phyloP scores from a whole-genome alignment of 1,284 basidiomycete genomes.

The Cryptococcus jaspeensis region DNA sequence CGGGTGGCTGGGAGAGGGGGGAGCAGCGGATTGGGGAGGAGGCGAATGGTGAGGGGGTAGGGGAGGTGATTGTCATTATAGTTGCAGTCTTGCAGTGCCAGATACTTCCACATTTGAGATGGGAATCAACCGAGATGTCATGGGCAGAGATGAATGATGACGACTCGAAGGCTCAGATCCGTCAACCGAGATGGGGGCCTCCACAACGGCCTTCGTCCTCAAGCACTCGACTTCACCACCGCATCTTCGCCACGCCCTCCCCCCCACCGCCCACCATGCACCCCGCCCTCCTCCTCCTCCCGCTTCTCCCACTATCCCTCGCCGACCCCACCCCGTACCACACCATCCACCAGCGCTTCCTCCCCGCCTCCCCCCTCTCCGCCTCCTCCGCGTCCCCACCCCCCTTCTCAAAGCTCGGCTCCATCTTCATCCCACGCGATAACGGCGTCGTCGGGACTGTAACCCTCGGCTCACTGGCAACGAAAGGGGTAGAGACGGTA shows the following conservation, averaged over 20 bases:
- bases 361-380: neutral
- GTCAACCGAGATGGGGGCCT: too few species aligned
- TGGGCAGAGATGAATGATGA: too few species aligned
- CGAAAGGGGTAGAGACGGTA: neutral
- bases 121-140: too few species aligned
- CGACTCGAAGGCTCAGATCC: too few species aligned
- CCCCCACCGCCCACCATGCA: neutral
- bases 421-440: slow-evolving; percentile 40
- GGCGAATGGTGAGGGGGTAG: too few species aligned
- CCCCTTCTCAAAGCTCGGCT: slow-evolving; percentile 28
- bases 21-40: slow-evolving; percentile 23
- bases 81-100: too few species aligned
- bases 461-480: neutral
- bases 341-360: slow-evolving; percentile 9
- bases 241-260: slow-evolving; percentile 8
- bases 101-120: too few species aligned
- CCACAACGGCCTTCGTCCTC: slow-evolving; percentile 19
- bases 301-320: slow-evolving; percentile 28
- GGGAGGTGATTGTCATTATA: too few species aligned
- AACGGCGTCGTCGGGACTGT: neutral
- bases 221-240: slow-evolving; percentile 1
- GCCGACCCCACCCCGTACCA: neutral
- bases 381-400: slow-evolving; percentile 5
- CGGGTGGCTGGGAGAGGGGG: slow-evolving; percentile 24
- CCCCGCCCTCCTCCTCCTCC: neutral